phyloP scores from a whole-genome alignment of 345 rosid genomes.

The Camelina neglecta region DNA sequence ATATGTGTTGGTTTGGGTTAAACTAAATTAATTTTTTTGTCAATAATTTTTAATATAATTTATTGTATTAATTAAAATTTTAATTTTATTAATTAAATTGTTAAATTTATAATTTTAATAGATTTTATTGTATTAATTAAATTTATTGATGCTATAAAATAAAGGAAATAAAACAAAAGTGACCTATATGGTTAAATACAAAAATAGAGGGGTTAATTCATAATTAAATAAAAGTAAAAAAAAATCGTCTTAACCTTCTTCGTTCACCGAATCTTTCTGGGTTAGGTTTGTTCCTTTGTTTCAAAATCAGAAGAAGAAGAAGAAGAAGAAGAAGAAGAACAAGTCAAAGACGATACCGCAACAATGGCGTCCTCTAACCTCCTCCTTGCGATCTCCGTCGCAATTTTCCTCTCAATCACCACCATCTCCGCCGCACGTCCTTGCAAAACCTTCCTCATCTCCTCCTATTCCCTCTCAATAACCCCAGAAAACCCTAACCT shows the following conservation, averaged over 20 bases:
- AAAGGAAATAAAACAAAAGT: background rate
- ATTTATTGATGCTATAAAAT: too few species aligned
- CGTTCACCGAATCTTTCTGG: conserved; percentile 10
- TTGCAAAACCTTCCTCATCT: conserved; percentile 62
- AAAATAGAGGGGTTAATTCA: background rate
- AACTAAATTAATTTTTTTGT: too few species aligned
- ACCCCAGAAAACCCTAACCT: conserved; percentile 57
- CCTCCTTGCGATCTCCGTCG: conserved; percentile 39
- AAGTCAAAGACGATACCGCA: conserved; percentile 31
- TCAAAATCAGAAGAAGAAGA: background rate
- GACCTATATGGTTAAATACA: background rate
- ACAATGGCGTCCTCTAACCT: conserved; percentile 27
- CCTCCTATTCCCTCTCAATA: conserved; percentile 75
- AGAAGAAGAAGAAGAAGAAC: conserved; percentile 4
- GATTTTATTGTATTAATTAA: too few species aligned
- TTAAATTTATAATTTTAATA: too few species aligned
- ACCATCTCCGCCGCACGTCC: conserved; percentile 48
- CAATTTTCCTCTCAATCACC: conserved; percentile 45
- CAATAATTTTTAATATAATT: too few species aligned
- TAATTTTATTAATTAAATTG: too few species aligned
- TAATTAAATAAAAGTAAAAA: background rate
- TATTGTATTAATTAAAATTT: too few species aligned
- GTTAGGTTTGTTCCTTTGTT: conserved; percentile 1
- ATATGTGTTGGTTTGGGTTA: too few species aligned
- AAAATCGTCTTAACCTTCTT: background rate